These are phyloP conservation scores for Claviceps purpurea DNA, from an alignment of 2,329 filamentous ascomycete genomes.

Conservation along the genomic window DNA sequence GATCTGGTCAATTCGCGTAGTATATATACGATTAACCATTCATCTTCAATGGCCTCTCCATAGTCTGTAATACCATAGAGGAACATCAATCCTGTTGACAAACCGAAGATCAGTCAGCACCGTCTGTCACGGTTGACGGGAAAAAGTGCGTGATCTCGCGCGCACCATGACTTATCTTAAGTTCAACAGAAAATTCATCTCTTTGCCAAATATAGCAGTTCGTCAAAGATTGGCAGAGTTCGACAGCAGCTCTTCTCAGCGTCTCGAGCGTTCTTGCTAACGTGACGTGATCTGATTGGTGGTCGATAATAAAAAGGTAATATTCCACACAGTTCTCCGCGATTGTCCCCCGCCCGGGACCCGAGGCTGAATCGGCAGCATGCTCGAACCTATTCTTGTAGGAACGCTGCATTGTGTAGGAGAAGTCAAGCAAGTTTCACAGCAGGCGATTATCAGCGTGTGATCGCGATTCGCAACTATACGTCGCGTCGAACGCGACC, in stretches of 20 bases:
- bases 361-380: not conserved
- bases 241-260: constrained; percentile 54
- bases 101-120: not conserved
- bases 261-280: constrained; percentile 54
- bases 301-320: constrained; percentile 57
- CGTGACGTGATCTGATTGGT: constrained; percentile 37
- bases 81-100: constrained; percentile 28
- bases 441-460: no score
- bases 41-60: constrained; percentile 89
- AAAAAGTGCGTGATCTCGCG: not conserved
- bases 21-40: constrained; percentile 92
- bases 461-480: no score
- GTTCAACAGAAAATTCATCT: constrained; percentile 61
- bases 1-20: constrained; percentile 66
- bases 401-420: not conserved
- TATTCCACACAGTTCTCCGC: constrained; percentile 83
- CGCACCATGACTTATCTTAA: constrained; percentile 45
- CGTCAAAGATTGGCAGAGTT: constrained; percentile 51
- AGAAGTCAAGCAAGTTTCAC: no score
- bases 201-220: constrained; percentile 92
- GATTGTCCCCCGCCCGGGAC: constrained; percentile 22
- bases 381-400: not conserved
- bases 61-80: constrained; percentile 73
- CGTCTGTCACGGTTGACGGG: not conserved
- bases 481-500: no score